phyloP scores from a whole-genome alignment of 2,329 filamentous ascomycete species.

The Aspergillus ochraceus region DNA sequence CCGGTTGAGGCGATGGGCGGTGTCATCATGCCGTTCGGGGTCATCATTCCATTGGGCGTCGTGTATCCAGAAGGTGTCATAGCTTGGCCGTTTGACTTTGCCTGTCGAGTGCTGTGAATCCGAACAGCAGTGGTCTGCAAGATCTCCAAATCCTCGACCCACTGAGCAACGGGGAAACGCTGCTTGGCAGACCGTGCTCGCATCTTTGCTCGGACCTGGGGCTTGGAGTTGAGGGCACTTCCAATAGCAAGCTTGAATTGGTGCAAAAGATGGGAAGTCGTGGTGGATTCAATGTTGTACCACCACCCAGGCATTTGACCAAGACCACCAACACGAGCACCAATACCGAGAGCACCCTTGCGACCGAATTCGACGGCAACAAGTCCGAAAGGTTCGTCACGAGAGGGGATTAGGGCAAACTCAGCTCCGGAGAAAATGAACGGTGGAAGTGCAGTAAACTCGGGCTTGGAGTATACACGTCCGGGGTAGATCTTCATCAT shows the following conservation, averaged over 20 bases:
- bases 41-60: constrained; percentile 42
- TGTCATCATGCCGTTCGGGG: constrained; percentile 10
- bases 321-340: constrained; percentile 64
- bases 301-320: constrained; percentile 73
- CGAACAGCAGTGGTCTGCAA: constrained; percentile 62
- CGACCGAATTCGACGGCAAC: constrained; percentile 69
- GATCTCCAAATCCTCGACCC: constrained; percentile 64
- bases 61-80: constrained; percentile 44
- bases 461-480: constrained; percentile 66
- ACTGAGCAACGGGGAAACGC: constrained; percentile 66
- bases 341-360: constrained; percentile 67
- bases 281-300: constrained; percentile 67
- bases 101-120: constrained; percentile 50
- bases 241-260: constrained; percentile 66
- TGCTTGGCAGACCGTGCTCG: constrained; percentile 65
- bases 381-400: constrained; percentile 68
- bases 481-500: constrained; percentile 67
- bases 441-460: constrained; percentile 66
- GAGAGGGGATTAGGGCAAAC: constrained; percentile 66
- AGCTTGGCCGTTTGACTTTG: constrained; percentile 31
- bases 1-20: constrained; percentile 26
- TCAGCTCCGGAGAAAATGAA: constrained; percentile 69
- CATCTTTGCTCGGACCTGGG: constrained; percentile 60
- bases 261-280: constrained; percentile 61
- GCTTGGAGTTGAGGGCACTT: constrained; percentile 59